Percentiles rank a stretch among this genome's conserved stretches.
Conservation (phyloP, 345 rosid species). For the Eucalyptus sp. region DNA sequence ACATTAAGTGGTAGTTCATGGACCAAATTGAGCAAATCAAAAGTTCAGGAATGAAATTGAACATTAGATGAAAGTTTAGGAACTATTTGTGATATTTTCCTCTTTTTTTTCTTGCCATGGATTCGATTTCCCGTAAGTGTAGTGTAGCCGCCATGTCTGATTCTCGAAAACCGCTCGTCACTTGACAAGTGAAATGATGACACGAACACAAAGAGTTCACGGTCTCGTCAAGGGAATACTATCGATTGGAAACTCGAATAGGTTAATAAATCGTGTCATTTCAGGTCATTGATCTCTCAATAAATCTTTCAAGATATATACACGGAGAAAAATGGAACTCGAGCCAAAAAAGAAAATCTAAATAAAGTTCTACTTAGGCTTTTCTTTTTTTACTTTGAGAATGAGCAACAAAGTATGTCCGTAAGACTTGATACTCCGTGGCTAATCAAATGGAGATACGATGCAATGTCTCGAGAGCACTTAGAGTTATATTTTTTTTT, state of each 20-base stretch:
- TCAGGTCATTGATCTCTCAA: no score
- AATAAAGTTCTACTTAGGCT: no score
- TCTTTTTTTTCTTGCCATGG: rapidly evolving
- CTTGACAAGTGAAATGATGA: neutral
- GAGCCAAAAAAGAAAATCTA: neutral
- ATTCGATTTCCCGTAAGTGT: no score
- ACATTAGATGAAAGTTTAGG: no score
- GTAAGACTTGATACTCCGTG: neutral
- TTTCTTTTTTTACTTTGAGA: neutral
- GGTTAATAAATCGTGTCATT: rapidly evolving
- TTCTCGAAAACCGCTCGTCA: no score
- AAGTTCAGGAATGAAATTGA: no score
- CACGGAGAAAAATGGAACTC: rapidly evolving
- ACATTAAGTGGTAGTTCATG: no score
- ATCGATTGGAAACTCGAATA: no score
- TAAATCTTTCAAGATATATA: no score
- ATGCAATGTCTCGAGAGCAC: neutral
- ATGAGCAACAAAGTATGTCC: neutral
- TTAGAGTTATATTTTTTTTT: neutral
- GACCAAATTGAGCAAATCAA: no score
- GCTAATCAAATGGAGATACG: neutral
- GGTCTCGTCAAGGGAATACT: rapidly evolving
- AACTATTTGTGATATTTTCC: no score
- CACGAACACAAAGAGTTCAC: neutral
- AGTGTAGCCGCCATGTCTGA: no score